These are phyloP conservation scores for Mortierella sp. DNA, from an alignment of 371 early-diverging fungal species.

Conservation along the genomic window DNA sequence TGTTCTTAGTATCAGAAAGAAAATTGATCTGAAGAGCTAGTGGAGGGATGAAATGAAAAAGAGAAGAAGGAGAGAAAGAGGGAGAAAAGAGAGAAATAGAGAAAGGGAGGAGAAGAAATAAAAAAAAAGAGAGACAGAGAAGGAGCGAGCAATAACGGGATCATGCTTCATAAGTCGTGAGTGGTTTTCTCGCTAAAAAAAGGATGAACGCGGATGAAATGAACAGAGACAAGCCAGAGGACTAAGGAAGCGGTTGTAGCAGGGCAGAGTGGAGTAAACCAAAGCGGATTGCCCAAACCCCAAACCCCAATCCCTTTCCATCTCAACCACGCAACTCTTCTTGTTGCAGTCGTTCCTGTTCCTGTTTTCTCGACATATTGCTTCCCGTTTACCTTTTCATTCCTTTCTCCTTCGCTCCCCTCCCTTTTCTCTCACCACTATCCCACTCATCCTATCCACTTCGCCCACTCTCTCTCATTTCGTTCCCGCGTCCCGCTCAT, in stretches of 20 bases:
- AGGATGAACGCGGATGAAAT: not conserved
- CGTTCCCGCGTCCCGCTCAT: not conserved
- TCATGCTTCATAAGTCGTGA: conserved; percentile 3
- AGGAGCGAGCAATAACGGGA: not conserved
- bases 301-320: not conserved
- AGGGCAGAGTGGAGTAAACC: not conserved
- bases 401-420: not conserved
- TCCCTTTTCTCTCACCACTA: not conserved
- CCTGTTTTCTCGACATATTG: not conserved
- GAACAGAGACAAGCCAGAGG: not conserved
- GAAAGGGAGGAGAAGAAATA: not conserved
- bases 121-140: not conserved
- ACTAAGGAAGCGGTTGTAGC: not conserved
- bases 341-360: not conserved
- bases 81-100: not conserved
- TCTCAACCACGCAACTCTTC: not conserved
- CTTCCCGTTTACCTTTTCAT: not conserved
- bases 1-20: not conserved
- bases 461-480: too few relatives aligned
- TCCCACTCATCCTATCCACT: not conserved
- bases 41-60: conserved; percentile 9
- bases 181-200: conserved; percentile 4
- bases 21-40: conserved; percentile 1
- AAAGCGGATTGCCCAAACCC: not conserved
- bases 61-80: not conserved